These are phyloP conservation scores for Paxillus ammoniavirescens DNA, from an alignment of 768 basidiomycete species.

Conservation along the genomic window DNA sequence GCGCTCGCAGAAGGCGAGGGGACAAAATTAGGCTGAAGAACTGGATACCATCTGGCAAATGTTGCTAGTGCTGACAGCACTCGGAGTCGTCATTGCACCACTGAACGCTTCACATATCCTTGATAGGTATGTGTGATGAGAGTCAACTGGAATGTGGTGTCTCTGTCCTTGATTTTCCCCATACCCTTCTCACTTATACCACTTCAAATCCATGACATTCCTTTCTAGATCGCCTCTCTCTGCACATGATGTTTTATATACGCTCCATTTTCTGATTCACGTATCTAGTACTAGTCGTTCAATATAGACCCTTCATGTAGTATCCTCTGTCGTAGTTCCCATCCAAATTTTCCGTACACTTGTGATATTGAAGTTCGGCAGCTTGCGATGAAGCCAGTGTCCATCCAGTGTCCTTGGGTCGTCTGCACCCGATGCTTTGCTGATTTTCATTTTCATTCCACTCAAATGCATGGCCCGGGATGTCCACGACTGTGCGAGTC, in stretches of 20 bases:
- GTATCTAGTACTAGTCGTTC: conserved; percentile 20
- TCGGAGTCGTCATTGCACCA: background rate
- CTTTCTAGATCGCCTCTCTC: background rate
- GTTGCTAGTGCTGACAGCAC: conserved; percentile 48
- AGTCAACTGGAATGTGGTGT: conserved; percentile 5
- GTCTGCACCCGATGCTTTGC: background rate
- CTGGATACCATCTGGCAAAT: conserved; percentile 63
- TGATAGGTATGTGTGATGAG: conserved; percentile 16
- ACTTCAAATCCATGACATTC: background rate
- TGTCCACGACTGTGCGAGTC: conserved; percentile 2
- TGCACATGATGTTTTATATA: conserved; percentile 11
- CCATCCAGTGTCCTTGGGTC: no score
- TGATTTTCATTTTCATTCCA: no score
- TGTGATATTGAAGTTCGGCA: background rate
- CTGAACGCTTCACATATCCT: background rate
- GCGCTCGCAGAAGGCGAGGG: conserved; percentile 55
- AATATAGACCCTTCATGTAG: conserved; percentile 19
- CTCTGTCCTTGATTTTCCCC: conserved; percentile 9
- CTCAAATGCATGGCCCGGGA: no score
- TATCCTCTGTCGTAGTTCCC: conserved; percentile 5
- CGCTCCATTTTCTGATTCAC: conserved; percentile 13
- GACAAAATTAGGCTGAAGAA: conserved; percentile 59
- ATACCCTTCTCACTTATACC: conserved; percentile 28
- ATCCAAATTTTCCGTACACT: background rate
- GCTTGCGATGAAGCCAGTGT: no score